phyloP scores from a whole-genome alignment of 225 moss, liverwort and hornwort genomes.

The Ulota crispa region DNA sequence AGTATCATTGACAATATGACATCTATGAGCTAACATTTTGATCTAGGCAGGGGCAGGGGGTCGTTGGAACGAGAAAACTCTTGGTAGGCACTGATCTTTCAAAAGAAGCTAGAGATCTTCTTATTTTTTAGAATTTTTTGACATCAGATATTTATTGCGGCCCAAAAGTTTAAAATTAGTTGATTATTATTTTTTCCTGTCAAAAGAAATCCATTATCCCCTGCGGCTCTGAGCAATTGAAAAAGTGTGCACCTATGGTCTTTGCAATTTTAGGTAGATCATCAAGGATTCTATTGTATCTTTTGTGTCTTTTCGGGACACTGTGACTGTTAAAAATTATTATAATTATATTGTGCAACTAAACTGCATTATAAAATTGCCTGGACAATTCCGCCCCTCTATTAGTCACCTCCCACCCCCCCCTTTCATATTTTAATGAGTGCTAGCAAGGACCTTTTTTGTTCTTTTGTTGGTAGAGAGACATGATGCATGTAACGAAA shows the following conservation, averaged over 20 bases:
- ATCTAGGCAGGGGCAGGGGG: no score
- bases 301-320: neutral
- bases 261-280: neutral
- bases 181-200: neutral
- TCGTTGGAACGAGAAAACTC: neutral
- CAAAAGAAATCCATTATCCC: neutral
- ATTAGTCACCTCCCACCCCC: no score
- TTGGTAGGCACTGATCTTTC: neutral
- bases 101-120: neutral
- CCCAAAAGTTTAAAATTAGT: neutral
- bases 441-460: no score
- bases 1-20: slow-evolving; percentile 5
- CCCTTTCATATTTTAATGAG: no score
- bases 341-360: no score
- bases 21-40: neutral
- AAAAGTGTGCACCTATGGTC: neutral
- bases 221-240: neutral
- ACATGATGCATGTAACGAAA: no score
- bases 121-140: neutral
- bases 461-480: no score
- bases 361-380: no score
- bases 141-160: neutral
- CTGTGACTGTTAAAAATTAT: neutral
- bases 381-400: no score
- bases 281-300: neutral